phyloP scores from a whole-genome alignment of 768 basidiomycete genomes.

The Boletus barrowsii region DNA sequence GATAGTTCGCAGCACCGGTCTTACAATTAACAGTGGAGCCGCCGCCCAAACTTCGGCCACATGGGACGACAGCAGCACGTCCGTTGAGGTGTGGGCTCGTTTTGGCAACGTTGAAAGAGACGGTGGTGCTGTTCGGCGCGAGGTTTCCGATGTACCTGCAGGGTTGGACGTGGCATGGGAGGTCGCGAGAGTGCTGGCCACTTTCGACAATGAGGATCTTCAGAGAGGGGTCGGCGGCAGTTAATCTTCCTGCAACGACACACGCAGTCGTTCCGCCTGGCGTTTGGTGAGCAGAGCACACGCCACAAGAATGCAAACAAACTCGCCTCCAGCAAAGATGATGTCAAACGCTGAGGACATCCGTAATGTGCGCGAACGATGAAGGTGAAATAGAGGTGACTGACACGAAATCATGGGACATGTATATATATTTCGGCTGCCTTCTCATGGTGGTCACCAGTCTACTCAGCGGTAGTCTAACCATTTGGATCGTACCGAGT shows the following conservation, averaged over 20 bases:
- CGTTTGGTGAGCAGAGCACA: neutral
- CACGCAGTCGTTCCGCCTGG: conserved; percentile 52
- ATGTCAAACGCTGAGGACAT: conserved; percentile 39
- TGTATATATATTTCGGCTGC: no score
- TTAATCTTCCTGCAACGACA: conserved; percentile 49
- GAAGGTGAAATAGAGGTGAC: no score
- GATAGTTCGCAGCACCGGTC: neutral
- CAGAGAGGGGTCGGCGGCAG: conserved; percentile 48
- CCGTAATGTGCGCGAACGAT: no score
- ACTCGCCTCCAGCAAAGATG: conserved; percentile 56
- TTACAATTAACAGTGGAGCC: conserved; percentile 61
- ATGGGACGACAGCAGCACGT: conserved; percentile 43
- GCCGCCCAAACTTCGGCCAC: conserved; percentile 57
- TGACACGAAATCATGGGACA: no score
- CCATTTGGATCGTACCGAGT: no score
- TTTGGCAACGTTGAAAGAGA: conserved; percentile 39
- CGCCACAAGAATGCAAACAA: neutral
- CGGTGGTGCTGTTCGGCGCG: conserved; percentile 36
- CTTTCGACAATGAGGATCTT: conserved; percentile 62
- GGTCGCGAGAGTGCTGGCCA: conserved; percentile 49
- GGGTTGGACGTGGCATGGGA: conserved; percentile 50
- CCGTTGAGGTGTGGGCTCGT: conserved; percentile 43
- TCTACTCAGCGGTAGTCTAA: no score
- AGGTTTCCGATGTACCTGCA: conserved; percentile 48
- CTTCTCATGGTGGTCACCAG: no score